Base-by-base conservation (phyloP, 345 rosid species). In the Gossypium ekmanianum region DNA sequence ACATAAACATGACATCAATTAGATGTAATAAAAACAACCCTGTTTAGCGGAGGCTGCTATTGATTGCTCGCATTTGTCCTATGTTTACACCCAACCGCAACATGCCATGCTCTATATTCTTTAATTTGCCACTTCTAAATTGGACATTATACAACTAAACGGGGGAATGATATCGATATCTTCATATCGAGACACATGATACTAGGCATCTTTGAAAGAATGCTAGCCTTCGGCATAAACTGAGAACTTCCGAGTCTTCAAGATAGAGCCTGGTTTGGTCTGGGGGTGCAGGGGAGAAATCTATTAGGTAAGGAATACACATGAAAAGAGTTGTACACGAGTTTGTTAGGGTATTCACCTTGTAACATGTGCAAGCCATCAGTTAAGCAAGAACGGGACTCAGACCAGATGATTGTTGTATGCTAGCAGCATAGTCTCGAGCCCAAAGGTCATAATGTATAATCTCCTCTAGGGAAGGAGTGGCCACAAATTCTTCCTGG, bases 371-470 rank as follows among this genome's bases (percentile, higher is more conserved):
- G 48, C 45, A 27, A 26, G 48, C 69, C 68, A 18, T n/a, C 44
- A 34, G 2, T 62, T 57, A 74, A 7, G 70, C 76, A 18, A 45
- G 34, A 48, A 74, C 91, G 8, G 93, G 96, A 26, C 81, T 89
- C 45, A 68, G 82, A 72, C 83, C 82, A 1, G 89, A 79, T 22
- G 88, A 68, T 13, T 18, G 80, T 61, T 84, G 86, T 78, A 95
- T 61, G 77, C 44, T 76, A 7, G 88, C 87, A 3, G 97, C 94
- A 62, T 87, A 90, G 6, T 83, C 90, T 68, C 98, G 84, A 3
- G 99, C 99, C 99, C 99, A 95, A 84, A 78, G 81, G 84, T 95
- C 98, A 22, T 86, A 93, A 61, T 95, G 97, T 74, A 91, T 52
- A 29, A 95, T 95, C 78, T 95, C 99, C 81, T 95, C 98, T 0